A percentile compares a stretch with the other conserved stretches of the same genome.
phyloP scores from a whole-genome alignment of 208 protist species.

The Angomonas ambiguus region DNA sequence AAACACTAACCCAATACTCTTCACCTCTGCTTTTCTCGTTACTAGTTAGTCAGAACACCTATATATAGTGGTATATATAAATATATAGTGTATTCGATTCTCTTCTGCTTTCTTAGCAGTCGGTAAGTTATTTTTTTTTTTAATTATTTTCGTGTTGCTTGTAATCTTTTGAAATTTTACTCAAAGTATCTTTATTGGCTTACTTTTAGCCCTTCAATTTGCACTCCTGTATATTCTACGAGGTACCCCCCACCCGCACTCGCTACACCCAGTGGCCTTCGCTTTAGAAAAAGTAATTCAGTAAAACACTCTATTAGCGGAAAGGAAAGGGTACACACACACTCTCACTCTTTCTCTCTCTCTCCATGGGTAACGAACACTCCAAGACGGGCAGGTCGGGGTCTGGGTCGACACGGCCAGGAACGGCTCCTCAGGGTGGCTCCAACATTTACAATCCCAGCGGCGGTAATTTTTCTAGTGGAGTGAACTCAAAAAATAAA shows the following conservation, averaged over 20 bases:
- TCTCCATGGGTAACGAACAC: conserved; percentile 21
- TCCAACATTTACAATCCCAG: background rate
- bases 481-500: background rate
- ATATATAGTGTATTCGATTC: background rate
- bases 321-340: too few species aligned
- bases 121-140: background rate
- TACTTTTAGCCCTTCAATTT: too few species aligned
- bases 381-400: conserved; percentile 9
- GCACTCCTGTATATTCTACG: too few species aligned
- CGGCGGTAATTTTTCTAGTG: background rate
- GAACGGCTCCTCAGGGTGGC: background rate
- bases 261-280: too few species aligned
- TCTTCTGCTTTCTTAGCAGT: too few species aligned
- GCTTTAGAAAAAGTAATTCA: too few species aligned
- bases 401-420: background rate
- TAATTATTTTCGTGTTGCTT: background rate
- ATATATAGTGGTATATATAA: background rate
- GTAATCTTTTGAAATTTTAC: background rate
- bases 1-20: background rate
- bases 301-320: too few species aligned
- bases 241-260: too few species aligned
- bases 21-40: background rate
- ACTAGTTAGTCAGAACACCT: background rate
- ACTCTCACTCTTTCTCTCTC: too few species aligned
- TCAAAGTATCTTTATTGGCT: too few species aligned